These are phyloP conservation scores for Fagopyrum tataricum DNA, from an alignment of 148 eudicot species.

Conservation along the genomic window DNA sequence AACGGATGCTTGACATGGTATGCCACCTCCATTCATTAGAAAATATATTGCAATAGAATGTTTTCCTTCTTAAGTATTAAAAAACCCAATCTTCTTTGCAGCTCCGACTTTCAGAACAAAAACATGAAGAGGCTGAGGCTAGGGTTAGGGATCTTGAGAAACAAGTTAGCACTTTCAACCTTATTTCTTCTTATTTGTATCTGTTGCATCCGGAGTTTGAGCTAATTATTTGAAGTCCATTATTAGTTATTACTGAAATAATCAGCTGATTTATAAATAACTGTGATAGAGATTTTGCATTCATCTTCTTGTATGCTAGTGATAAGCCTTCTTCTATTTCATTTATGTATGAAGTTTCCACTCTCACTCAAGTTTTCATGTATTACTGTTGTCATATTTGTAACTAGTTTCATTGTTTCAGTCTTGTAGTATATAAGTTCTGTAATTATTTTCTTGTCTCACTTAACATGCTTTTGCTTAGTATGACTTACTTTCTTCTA, in stretches of 20 bases:
- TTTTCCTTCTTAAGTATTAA: background rate
- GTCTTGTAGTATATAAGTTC: background rate
- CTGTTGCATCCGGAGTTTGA: background rate
- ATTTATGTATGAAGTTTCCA: background rate
- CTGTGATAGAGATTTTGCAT: background rate
- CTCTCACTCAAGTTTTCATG: too few relatives aligned
- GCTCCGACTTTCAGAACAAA: slow-evolving; percentile 71
- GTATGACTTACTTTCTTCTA: background rate
- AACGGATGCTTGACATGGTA: slow-evolving; percentile 65
- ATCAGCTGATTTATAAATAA: background rate
- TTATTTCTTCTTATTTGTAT: background rate
- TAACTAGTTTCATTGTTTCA: too few relatives aligned
- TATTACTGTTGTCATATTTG: too few relatives aligned
- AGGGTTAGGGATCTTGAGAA: slow-evolving; percentile 79
- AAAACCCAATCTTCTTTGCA: slow-evolving; percentile 23
- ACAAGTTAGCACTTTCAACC: slow-evolving; percentile 49
- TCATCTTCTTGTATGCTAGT: background rate
- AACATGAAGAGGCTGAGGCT: slow-evolving; percentile 88
- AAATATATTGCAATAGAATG: background rate
- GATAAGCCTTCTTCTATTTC: background rate
- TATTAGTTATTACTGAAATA: background rate
- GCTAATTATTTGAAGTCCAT: background rate
- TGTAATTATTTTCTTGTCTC: background rate
- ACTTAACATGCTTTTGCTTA: background rate
- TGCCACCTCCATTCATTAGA: slow-evolving; percentile 11